Base-by-base conservation (phyloP, 176 grass and related monocot species). In the Hsuehochloa calcarea region DNA sequence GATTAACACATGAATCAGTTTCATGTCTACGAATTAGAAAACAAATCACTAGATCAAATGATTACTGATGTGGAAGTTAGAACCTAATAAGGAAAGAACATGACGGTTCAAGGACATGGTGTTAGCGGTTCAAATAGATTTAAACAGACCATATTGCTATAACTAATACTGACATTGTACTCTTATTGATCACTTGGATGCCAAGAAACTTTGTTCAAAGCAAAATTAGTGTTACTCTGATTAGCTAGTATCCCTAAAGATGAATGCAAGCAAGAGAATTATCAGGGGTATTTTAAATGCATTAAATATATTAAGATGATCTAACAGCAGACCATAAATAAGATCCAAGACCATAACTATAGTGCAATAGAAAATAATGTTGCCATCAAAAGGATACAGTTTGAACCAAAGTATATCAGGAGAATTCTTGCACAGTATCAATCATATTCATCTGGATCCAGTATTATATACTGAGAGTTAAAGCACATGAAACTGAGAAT, bases 401-500 rank as follows among this genome's bases (percentile, higher is more conserved):
- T 55, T 58, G 16, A 23, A 79, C 46, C 16, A 63, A 69, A 65
- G 19, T 20, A 31, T n/a, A 85, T 1, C 25, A 20, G 39, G 27
- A 60, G 46, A 44, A 81, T 66, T 38, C 7, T 73, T 39, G 14
- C 15, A 40, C 16, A 61, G 31, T 68, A 62, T 62, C 75, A 77
- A 82, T 40, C 60, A 76, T 58, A 44, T 81, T 15, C 52, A 85
- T 26, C 61, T 19, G n/a, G 9, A 69, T 72, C 22, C 58, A 20
- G 22, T 78, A 55, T 9, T 49, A 69, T 69, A 35, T 38, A 65
- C 17, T 62, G 68, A 10, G 55, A 58, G 7, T 50, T 40, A 73
- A 84, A 84, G 60, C 31, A 71, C 58, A 68, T 62, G 75, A 90
- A 60, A 39, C 62, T 37, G 37, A 76, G 68, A 50, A 87, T 96